Base-by-base conservation (phyloP, 768 basidiomycete genomes). In the Punctularia strigosozonata region DNA sequence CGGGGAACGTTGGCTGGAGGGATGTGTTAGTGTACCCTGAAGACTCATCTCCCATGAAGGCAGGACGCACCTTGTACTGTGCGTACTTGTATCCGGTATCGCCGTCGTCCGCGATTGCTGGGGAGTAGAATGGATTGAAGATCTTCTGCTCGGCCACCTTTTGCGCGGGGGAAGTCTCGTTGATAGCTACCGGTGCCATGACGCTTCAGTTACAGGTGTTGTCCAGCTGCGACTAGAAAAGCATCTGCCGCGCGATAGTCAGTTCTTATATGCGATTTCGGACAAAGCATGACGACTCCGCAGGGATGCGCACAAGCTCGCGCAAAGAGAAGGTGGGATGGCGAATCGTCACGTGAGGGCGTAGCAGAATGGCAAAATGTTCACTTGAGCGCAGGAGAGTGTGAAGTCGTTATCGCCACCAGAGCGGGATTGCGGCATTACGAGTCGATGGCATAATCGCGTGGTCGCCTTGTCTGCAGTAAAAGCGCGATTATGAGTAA, bases 91-190 rank as follows among this genome's bases (percentile, higher is more conserved):
- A 84, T 31, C 44, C 51, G 20, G 59, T 53, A 44, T 80, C 69
- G 0, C 59, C 67, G 30, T 68, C 66, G 31, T 76, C 71, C 2
- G 56, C 66, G 13, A 64, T 60, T 12, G 66, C 60, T 30, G 81
- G 80, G 4, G 77, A 79, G 46, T 83, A 80, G 57, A 82, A 82
- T 0, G 76, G 74, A 50, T 81, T 80, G 58, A 73, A 59, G 25
- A 66, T 43, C 37, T 46, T 43, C 36, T 40, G 22, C 8, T 54
- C 44, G 14, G 12, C 35, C 12, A 43, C 47, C 46, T 64, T 61
- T 17, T 39, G 30, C 22, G 41, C 17, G 36, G 43, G 20, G 22
- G 34, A 49, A 31, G 41, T 46, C 35, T 68, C 62, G 38, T 58
- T 46, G 23, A 64, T 69, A 43, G 71, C 67, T 24, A 69, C 66